Percentiles rank a stretch among this genome's conserved stretches.
These are phyloP conservation scores for Candida morakotiae DNA, from an alignment of 805 yeast genomes.

Conservation along the genomic window DNA sequence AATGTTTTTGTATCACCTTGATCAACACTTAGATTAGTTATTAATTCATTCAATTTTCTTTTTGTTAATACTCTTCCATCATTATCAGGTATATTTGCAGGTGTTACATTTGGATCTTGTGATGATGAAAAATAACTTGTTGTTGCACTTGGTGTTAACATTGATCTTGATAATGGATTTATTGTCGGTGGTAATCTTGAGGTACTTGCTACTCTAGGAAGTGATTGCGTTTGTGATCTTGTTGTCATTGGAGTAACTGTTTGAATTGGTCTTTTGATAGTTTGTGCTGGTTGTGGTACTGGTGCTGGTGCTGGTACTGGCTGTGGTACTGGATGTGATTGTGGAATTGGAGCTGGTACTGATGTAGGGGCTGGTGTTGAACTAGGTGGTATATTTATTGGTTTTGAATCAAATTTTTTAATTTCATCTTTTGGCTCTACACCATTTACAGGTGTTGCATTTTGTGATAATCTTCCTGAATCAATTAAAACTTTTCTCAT, in stretches of 20 bases:
- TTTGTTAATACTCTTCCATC: constrained; percentile 84
- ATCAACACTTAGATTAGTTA: constrained; percentile 73
- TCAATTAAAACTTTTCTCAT: constrained; percentile 39
- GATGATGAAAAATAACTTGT: constrained; percentile 41
- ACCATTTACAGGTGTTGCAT: constrained; percentile 8
- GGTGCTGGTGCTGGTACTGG: not conserved
- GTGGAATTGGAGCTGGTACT: constrained; percentile 2
- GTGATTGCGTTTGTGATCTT: constrained; percentile 4
- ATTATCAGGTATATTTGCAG: constrained; percentile 42
- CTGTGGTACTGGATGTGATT: constrained; percentile 1
- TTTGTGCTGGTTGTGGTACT: constrained; percentile 6
- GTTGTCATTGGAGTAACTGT: constrained; percentile 5
- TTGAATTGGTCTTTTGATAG: not conserved
- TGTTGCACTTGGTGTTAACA: constrained; percentile 67
- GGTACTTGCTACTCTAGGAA: constrained; percentile 5
- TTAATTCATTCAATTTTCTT: constrained; percentile 83
- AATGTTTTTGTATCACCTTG: constrained; percentile 88
- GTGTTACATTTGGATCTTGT: constrained; percentile 17
- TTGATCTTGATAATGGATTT: constrained; percentile 1
- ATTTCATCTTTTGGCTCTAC: not conserved
- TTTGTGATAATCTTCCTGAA: constrained; percentile 19
- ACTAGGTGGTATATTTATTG: not conserved
- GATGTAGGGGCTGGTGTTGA: not conserved
- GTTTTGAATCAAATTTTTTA: not conserved
- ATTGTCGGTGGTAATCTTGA: constrained; percentile 1